phyloP scores from a whole-genome alignment of 192 early-diverging fungal species.

The Podila epicladia region DNA sequence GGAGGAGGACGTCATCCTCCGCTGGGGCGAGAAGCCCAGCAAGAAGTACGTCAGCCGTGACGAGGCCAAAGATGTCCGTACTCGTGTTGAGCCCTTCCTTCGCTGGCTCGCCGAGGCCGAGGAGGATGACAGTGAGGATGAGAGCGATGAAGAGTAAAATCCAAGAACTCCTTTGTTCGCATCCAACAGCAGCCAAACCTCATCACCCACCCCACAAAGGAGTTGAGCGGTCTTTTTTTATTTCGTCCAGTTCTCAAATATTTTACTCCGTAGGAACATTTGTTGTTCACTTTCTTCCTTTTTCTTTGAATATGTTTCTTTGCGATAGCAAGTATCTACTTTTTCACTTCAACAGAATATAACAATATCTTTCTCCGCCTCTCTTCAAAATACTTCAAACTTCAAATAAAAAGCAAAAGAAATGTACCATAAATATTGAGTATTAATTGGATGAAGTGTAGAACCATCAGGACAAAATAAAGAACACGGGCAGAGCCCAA shows the following conservation, averaged over 20 bases:
- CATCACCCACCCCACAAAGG: neutral
- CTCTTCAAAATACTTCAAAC: no score
- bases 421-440: no score
- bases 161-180: neutral
- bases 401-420: no score
- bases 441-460: no score
- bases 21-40: slow-evolving; percentile 88
- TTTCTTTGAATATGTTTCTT: neutral
- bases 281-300: neutral
- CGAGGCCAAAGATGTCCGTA: slow-evolving; percentile 81
- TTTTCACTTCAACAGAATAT: no score
- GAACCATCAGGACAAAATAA: no score
- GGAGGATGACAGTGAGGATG: slow-evolving; percentile 74
- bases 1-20: slow-evolving; percentile 88
- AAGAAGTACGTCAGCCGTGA: slow-evolving; percentile 85
- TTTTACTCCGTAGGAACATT: no score
- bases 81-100: slow-evolving; percentile 89
- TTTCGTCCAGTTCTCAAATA: no score
- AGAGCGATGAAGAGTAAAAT: slow-evolving; percentile 52
- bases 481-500: no score
- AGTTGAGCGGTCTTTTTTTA: no score
- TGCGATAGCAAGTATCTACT: no score
- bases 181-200: neutral
- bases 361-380: no score
- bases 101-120: slow-evolving; percentile 91